phyloP scores from a whole-genome alignment of 2,329 filamentous ascomycete species.

The Rhytidhysteron rufulum region DNA sequence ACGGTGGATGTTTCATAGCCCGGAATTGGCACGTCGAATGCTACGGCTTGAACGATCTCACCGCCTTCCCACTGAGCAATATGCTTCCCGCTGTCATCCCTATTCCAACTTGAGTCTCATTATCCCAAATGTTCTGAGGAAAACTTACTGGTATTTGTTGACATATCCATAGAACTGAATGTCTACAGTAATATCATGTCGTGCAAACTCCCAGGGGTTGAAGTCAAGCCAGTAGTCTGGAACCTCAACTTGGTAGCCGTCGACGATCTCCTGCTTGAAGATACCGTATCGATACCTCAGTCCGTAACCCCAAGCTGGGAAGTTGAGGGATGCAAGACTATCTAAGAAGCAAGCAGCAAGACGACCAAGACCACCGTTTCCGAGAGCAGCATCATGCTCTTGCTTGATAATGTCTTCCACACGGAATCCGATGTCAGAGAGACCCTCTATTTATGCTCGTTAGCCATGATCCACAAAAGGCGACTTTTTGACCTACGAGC shows the following conservation, averaged over 20 bases:
- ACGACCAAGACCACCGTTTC: slow-evolving; percentile 91
- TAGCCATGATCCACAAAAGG: neutral
- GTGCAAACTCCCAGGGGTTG: slow-evolving; percentile 97
- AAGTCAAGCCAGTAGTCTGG: slow-evolving; percentile 99
- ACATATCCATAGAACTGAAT: slow-evolving; percentile 95
- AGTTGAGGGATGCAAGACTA: slow-evolving; percentile 90
- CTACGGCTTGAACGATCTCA: slow-evolving; percentile 86
- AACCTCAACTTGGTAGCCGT: slow-evolving; percentile 96
- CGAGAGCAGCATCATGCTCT: slow-evolving; percentile 93
- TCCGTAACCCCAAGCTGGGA: slow-evolving; percentile 95
- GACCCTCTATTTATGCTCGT: slow-evolving; percentile 58
- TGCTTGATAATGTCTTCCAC: slow-evolving; percentile 94
- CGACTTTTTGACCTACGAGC: slow-evolving; percentile 54
- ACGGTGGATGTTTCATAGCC: slow-evolving; percentile 86
- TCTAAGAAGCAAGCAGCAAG: slow-evolving; percentile 96
- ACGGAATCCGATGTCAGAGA: slow-evolving; percentile 87
- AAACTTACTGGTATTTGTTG: slow-evolving; percentile 51
- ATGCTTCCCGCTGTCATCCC: slow-evolving; percentile 73
- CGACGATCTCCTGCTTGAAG: slow-evolving; percentile 98
- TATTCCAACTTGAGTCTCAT: slow-evolving; percentile 17
- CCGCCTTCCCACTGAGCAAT: slow-evolving; percentile 82
- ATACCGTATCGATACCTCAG: slow-evolving; percentile 90
- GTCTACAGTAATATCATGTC: slow-evolving; percentile 92
- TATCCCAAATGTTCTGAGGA: neutral
- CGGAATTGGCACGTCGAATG: slow-evolving; percentile 87